Conservation (phyloP, 2,329 filamentous ascomycete species). For the Fonsecaea monophora region DNA sequence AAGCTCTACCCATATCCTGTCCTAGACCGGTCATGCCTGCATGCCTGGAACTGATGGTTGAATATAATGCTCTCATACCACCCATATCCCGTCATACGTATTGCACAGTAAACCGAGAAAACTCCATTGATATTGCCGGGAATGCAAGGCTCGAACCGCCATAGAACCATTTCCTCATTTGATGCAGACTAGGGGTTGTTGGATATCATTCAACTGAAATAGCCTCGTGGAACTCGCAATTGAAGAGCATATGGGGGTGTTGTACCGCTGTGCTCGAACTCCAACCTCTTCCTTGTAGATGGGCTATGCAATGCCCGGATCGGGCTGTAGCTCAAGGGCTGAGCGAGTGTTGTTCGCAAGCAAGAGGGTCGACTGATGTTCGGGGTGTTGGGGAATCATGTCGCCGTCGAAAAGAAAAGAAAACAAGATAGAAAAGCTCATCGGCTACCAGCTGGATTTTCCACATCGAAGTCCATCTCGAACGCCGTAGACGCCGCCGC, state of each 20-base stretch:
- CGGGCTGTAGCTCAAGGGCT: background rate
- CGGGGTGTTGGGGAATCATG: constrained; percentile 27
- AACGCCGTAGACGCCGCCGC: constrained; percentile 27
- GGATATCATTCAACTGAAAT: background rate
- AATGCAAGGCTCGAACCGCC: background rate
- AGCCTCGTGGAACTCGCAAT: background rate
- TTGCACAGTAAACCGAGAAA: background rate
- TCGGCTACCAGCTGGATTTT: background rate
- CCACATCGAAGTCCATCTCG: background rate
- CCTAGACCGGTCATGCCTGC: background rate
- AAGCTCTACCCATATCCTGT: constrained; percentile 13
- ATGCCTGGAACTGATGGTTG: background rate
- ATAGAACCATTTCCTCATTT: background rate
- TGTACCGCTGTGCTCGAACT: background rate
- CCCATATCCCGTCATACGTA: background rate
- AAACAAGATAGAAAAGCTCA: background rate
- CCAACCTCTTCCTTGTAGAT: constrained; percentile 2
- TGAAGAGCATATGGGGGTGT: background rate
- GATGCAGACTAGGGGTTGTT: background rate
- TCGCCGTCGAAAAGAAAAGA: constrained; percentile 14
- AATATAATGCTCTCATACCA: background rate
- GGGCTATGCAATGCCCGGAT: background rate
- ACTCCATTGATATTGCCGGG: background rate
- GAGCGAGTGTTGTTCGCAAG: background rate
- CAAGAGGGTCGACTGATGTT: constrained; percentile 1